phyloP scores from a whole-genome alignment of 257 asterid genomes.

The Handroanthus guayacan region DNA sequence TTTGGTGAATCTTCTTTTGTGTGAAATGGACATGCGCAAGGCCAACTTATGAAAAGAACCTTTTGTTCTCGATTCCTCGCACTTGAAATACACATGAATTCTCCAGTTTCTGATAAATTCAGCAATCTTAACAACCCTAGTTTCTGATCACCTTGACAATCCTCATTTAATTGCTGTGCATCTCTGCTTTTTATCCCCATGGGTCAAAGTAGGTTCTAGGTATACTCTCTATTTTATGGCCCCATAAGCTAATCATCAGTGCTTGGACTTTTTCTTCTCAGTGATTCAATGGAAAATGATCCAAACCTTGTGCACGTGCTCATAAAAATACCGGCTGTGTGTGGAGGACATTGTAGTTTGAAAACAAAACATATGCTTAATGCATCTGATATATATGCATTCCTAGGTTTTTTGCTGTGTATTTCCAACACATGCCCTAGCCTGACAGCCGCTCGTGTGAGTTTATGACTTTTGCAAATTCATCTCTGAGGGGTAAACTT shows the following conservation, averaged over 20 bases:
- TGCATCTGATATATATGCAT: neutral
- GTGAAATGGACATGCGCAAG: slow-evolving; percentile 13
- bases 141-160: slow-evolving; percentile 19
- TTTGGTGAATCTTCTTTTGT: slow-evolving; percentile 17
- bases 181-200: too few relatives aligned
- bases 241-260: slow-evolving; percentile 1
- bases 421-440: neutral
- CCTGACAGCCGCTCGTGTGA: slow-evolving; percentile 50
- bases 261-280: slow-evolving; percentile 6
- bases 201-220: too few relatives aligned
- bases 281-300: neutral
- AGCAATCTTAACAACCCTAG: neutral
- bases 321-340: slow-evolving; percentile 2
- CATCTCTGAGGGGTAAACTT: slow-evolving; percentile 13
- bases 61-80: neutral
- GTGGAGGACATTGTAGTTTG: slow-evolving; percentile 12
- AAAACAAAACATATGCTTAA: neutral
- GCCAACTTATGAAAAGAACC: slow-evolving; percentile 20
- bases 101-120: neutral
- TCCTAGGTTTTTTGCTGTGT: neutral
- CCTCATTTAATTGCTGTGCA: neutral
- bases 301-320: slow-evolving; percentile 8
- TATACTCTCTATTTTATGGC: neutral
- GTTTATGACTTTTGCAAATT: slow-evolving; percentile 30
- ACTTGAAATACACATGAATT: neutral